Base-by-base conservation (phyloP, 352 stramenopile genomes). In the Phytophthora uliginosa region DNA sequence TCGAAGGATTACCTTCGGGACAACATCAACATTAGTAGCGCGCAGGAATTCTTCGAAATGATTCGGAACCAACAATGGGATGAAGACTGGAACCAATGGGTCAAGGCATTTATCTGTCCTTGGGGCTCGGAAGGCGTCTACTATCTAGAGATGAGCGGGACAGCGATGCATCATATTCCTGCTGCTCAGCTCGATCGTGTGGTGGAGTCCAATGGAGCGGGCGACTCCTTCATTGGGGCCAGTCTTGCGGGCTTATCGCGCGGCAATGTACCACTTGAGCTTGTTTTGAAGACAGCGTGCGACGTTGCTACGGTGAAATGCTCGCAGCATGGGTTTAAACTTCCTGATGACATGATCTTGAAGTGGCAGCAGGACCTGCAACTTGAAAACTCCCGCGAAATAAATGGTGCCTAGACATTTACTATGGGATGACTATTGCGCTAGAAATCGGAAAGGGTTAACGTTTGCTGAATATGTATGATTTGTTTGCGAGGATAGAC, bases 1-100 rank as follows among this genome's bases (percentile, higher is more conserved):
- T 95, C 88, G 6, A 95, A 93, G 55, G 85, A 93, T 58, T 93
- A 93, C 55, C 67, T 95, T 31, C 79, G 77, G 36, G 74, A 90
- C 52, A 91, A 89, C 28, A 74, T 94, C 17, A 24, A 36, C 7
- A 72, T 90, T 20, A 31, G 47, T 20, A 76, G 66, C 8, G 88
- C 88, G 0, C n/a, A 58, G 1, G 58, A 66, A 17, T 93, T 95
- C 36, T 87, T 93, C 38, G 15, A 79, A 9, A 26, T 45, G 9
- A 71, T 82, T 54, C 24, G 52, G 18, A 59, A 26, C 7, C 17
- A 62, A 7, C 48, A 75, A 47, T 83, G 76, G 67, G 58, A 17
- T 8, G 72, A 68, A 36, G 69, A 77, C 40, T 80, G 66, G 69
- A 65, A 59, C 20, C 57, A 71, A n/a, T 71, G 65, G 20, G 61